Evolutionary conservation across 331 rosid species (phyloP).

Genomic region (Malus hybrid): DNA sequence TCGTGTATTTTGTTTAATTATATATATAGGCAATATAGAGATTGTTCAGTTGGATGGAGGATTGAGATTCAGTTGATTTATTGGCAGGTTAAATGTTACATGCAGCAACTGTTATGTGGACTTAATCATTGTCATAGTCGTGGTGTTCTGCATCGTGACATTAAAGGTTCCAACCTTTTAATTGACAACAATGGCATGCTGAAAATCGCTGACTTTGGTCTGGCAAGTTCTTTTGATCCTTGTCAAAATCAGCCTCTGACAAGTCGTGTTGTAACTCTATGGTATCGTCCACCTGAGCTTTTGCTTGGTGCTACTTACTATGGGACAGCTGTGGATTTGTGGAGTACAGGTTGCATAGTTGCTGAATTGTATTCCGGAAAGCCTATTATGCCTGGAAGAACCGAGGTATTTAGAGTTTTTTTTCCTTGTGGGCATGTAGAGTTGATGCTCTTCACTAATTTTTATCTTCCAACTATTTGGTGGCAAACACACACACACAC

Average conservation of each 20-base stretch:
- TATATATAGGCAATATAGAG: neutral
- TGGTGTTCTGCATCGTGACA: conserved; percentile 87
- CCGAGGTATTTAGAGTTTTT: conserved; percentile 48
- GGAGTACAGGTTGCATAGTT: conserved; percentile 95
- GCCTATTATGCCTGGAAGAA: conserved; percentile 96
- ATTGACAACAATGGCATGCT: conserved; percentile 67
- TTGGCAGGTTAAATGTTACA: conserved; percentile 87
- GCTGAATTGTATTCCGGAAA: conserved; percentile 89
- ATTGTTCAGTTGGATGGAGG: neutral
- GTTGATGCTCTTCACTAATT: conserved; percentile 8
- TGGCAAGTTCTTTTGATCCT: conserved; percentile 76
- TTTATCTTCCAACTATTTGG: neutral
- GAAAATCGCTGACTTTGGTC: conserved; percentile 30
- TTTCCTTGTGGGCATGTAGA: neutral
- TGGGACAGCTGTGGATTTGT: conserved; percentile 74
- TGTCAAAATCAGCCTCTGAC: conserved; percentile 70
- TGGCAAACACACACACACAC: neutral
- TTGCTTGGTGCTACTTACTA: conserved; percentile 90
- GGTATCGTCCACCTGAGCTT: conserved; percentile 93
- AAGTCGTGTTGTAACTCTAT: conserved; percentile 89
- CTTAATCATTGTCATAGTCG: conserved; percentile 84
- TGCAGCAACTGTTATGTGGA: conserved; percentile 78
- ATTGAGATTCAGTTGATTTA: conserved; percentile 8
- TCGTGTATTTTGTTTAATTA: neutral
- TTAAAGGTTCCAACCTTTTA: conserved; percentile 91